A percentile compares a stretch with the other conserved stretches of the same genome.
These are phyloP conservation scores for Thielaviopsis ethacetica DNA, from an alignment of 2,329 filamentous ascomycete genomes.

Conservation along the genomic window DNA sequence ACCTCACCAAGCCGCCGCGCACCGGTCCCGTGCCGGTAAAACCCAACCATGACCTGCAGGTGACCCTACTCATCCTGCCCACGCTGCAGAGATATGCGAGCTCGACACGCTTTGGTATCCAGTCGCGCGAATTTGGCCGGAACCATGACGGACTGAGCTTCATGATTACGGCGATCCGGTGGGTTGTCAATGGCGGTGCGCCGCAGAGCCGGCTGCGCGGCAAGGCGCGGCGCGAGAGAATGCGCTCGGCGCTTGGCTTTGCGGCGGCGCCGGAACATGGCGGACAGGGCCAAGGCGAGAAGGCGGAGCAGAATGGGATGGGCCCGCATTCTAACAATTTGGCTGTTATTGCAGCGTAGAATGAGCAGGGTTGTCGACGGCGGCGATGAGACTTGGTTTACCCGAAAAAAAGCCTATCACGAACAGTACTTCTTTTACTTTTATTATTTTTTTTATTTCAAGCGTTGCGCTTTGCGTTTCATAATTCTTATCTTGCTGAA, in stretches of 20 bases:
- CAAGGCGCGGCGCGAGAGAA: constrained; percentile 38
- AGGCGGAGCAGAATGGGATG: constrained; percentile 18
- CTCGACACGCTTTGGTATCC: constrained; percentile 63
- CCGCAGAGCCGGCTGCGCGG: constrained; percentile 39
- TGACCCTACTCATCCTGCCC: constrained; percentile 73
- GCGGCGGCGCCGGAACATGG: no score
- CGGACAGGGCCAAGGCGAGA: neutral
- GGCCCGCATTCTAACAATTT: constrained; percentile 14
- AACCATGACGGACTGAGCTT: constrained; percentile 80
- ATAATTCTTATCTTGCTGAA: no score
- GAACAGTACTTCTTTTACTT: neutral
- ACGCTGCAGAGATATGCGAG: constrained; percentile 59
- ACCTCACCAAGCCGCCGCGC: constrained; percentile 36
- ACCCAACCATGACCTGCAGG: constrained; percentile 61
- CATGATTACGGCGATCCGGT: constrained; percentile 65
- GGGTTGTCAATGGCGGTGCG: constrained; percentile 62
- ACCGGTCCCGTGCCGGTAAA: constrained; percentile 48
- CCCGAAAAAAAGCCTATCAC: no score
- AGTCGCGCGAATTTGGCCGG: constrained; percentile 62
- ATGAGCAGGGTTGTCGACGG: constrained; percentile 17
- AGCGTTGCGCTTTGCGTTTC: no score
- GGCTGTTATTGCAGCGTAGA: constrained; percentile 14
- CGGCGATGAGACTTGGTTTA: constrained; percentile 3
- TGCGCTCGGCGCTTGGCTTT: constrained; percentile 37
- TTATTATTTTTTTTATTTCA: neutral